phyloP scores from a whole-genome alignment of 2,329 filamentous ascomycete species.

The Elsinoe ampelina region DNA sequence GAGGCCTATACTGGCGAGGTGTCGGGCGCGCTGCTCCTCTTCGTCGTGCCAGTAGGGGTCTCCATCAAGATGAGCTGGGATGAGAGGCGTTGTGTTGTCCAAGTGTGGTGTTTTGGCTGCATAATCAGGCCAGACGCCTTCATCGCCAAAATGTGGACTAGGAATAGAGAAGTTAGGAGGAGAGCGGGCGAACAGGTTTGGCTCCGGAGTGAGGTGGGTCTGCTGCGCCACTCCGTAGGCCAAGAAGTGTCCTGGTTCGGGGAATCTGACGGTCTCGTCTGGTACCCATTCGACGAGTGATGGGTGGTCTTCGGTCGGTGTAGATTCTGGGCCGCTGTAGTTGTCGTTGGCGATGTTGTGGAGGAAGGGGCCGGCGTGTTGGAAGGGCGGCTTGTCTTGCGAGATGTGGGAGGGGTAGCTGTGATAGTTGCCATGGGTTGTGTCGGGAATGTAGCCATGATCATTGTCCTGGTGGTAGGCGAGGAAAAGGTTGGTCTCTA shows the following conservation, averaged over 20 bases:
- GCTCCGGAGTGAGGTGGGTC: too few species aligned
- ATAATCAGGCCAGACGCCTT: background rate
- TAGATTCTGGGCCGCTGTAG: background rate
- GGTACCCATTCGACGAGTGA: too few species aligned
- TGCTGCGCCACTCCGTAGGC: too few species aligned
- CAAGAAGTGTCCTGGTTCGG: too few species aligned
- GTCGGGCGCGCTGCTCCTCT: background rate
- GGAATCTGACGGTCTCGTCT: too few species aligned
- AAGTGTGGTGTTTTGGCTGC: background rate
- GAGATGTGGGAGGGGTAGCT: background rate
- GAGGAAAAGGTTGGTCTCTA: background rate
- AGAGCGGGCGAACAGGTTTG: background rate
- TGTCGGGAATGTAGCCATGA: background rate
- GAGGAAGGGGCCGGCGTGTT: background rate
- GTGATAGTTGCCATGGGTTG: background rate
- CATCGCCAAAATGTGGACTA: background rate
- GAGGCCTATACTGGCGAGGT: background rate
- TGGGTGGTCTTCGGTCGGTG: too few species aligned
- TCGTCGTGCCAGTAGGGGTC: background rate
- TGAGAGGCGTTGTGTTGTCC: background rate
- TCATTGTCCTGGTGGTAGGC: background rate
- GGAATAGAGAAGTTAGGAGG: background rate
- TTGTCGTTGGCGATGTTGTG: conserved; percentile 1
- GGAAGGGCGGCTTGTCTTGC: background rate
- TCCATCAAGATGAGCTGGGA: background rate